Evolutionary conservation across 2,329 filamentous ascomycete species (phyloP), one percentile per base, ranked within the genome.

Genomic region (Pyricularia grisea): DNA sequence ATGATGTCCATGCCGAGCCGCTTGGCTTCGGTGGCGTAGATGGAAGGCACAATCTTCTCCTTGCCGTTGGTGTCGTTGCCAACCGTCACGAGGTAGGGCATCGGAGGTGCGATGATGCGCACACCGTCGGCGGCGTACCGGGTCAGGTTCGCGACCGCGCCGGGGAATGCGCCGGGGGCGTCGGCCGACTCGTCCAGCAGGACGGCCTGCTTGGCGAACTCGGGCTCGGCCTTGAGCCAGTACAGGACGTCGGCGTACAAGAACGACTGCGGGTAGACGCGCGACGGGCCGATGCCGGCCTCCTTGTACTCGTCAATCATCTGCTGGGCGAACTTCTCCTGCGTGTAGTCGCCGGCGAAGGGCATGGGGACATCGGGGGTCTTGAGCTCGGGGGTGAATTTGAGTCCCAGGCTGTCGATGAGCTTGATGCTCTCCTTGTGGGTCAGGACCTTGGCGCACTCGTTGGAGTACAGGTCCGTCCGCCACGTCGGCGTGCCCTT

Each of bases 261-360:
- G 82, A 92, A 91, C 67, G 85, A 89, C 81, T 92, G 90, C 3
- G 85, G 79, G 78, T 82, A 89, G 28, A 90, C 87, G 60, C 86
- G 81, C 25, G 77, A 76, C 0, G 86, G 81, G 70, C 81, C 76
- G 75, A 90, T 84, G 28, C 81, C 80, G 20, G 83, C 83, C 0
- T 77, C 75, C 70, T 82, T 81, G 79, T 88, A 89, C 68, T 85
- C 83, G 74, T 90, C 83, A 69, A 90, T 82, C 70, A 92, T 78
- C 76, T 91, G 87, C 78, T 90, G 87, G 0, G 87, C 86, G 74
- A 87, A 92, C 73, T 82, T 79, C 72, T 86, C 79, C 75, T 90
- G 88, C 0, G 89, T 92, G 80, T 90, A 92, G 74, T 83, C 81
- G 31, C 67, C 67, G 33, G 81, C 75, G 75, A 90, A 92, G 0